These are phyloP conservation scores for Calamus simplicifolius DNA, from an alignment of 176 grass and related monocot genomes.

Conservation along the genomic window DNA sequence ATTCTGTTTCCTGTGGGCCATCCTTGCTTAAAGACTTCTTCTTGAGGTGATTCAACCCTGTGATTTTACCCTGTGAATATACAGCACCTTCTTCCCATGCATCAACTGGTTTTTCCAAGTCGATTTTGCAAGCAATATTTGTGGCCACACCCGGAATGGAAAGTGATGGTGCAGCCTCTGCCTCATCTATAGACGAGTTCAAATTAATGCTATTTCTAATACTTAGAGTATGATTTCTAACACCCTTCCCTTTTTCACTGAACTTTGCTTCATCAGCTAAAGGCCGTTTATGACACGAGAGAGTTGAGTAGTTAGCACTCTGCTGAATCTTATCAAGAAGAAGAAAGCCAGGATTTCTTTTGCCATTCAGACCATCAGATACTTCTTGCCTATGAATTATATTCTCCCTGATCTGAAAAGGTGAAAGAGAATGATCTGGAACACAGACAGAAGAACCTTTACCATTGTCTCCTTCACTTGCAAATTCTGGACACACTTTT, in stretches of 20 bases:
- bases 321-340: not conserved
- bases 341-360: too few relatives aligned
- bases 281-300: too few relatives aligned
- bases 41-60: too few relatives aligned
- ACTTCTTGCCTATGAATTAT: not conserved
- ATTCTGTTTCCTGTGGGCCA: conserved; percentile 11
- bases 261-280: too few relatives aligned
- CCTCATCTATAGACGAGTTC: conserved; percentile 35
- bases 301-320: not conserved
- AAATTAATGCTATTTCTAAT: conserved; percentile 39
- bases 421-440: too few relatives aligned
- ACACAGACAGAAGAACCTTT: too few relatives aligned
- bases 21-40: not conserved
- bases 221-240: conserved; percentile 9
- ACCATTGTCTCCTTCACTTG: too few relatives aligned
- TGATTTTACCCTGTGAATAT: too few relatives aligned
- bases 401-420: not conserved
- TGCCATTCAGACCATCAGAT: too few relatives aligned
- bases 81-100: conserved; percentile 6
- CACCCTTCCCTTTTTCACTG: not conserved
- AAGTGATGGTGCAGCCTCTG: not conserved
- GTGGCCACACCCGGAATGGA: conserved; percentile 22
- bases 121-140: conserved; percentile 38
- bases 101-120: conserved; percentile 45
- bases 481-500: too few relatives aligned